Percentiles rank a stretch among this genome's conserved stretches.
Conservation (phyloP, 164 flowering plant species). For the Aristolochia californica region DNA sequence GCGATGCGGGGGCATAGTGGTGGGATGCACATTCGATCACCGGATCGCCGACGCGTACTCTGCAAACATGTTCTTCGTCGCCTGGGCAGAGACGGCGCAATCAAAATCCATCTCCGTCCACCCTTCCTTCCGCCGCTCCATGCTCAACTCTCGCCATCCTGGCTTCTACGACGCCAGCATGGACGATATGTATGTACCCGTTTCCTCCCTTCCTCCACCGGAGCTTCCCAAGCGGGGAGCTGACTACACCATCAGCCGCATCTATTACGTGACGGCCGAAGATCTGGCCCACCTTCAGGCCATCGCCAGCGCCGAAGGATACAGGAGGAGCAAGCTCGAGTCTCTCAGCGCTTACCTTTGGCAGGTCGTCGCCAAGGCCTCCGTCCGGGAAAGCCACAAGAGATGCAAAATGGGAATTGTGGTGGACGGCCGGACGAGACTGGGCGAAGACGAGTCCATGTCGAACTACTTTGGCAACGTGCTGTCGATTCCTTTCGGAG, state of each 20-base stretch:
- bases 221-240: not conserved
- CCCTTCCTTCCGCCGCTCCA: conserved; percentile 10
- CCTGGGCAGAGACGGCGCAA: conserved; percentile 36
- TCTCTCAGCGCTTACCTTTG: conserved; percentile 9
- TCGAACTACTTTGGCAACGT: conserved; percentile 27
- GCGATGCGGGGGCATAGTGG: conserved; percentile 41
- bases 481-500: conserved; percentile 24
- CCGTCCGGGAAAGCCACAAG: not conserved
- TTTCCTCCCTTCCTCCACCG: conserved; percentile 4
- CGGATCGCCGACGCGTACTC: conserved; percentile 55
- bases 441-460: conserved; percentile 9
- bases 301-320: not conserved
- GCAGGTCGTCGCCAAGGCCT: conserved; percentile 5
- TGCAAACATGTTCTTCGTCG: conserved; percentile 33
- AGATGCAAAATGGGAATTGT: conserved; percentile 13
- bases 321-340: conserved; percentile 10
- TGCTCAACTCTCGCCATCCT: conserved; percentile 9
- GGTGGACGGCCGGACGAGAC: conserved; percentile 11
- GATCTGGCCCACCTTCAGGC: conserved; percentile 6
- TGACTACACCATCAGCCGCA: conserved; percentile 8
- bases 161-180: conserved; percentile 1
- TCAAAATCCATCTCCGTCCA: conserved; percentile 8
- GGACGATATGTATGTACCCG: conserved; percentile 4
- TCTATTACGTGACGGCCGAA: conserved; percentile 5
- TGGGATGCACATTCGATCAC: conserved; percentile 44